Percentiles rank a stretch among this genome's conserved stretches.
Evolutionary conservation across 106 monocot species (phyloP).

Genomic region (Cymbidium sinense): DNA sequence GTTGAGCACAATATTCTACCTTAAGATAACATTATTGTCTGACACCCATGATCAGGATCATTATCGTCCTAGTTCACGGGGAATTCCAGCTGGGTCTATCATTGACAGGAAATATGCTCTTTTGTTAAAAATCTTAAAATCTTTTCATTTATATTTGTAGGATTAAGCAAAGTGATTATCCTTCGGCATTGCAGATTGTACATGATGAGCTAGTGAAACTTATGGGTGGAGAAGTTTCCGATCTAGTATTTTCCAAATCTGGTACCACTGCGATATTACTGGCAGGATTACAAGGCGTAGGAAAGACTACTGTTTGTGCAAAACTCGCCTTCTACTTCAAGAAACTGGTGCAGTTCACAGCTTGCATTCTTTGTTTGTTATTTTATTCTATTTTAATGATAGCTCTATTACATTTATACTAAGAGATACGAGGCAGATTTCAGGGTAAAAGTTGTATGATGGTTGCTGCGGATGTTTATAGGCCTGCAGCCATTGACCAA

Average conservation of each 20-base stretch:
- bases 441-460: conserved; percentile 98
- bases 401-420: conserved; percentile 10
- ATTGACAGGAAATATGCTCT: neutral
- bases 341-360: conserved; percentile 56
- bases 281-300: conserved; percentile 97
- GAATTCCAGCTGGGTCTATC: neutral
- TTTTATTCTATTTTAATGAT: neutral
- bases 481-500: conserved; percentile 96
- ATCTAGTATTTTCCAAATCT: conserved; percentile 76
- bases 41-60: neutral
- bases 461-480: conserved; percentile 93
- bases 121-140: neutral
- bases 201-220: conserved; percentile 82
- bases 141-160: neutral
- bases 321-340: conserved; percentile 93
- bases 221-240: conserved; percentile 92
- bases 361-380: neutral
- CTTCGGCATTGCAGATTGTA: conserved; percentile 57
- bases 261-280: conserved; percentile 88
- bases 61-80: neutral
- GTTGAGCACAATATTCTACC: too few species aligned
- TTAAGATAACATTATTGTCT: neutral
- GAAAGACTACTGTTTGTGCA: conserved; percentile 93
- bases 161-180: neutral
- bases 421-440: conserved; percentile 30